Evolutionary conservation across 805 yeast species (phyloP).

Genomic region (Myxozyma sirexii): DNA sequence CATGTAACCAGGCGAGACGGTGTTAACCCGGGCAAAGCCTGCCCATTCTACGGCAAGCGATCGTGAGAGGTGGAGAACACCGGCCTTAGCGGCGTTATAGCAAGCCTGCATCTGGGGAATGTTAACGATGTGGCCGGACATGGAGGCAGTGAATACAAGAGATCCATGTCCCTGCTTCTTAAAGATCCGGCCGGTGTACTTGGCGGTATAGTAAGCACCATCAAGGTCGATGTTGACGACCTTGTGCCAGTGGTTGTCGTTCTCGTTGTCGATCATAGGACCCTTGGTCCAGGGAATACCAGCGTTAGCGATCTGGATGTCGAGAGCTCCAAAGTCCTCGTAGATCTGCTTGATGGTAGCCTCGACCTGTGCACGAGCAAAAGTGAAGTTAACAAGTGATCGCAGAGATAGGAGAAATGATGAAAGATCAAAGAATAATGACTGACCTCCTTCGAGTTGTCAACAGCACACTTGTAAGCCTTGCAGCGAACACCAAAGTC

Average conservation of each 20-base stretch:
- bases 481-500: constrained; percentile 62
- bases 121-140: constrained; percentile 86
- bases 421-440: no score
- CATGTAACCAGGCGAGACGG: constrained; percentile 85
- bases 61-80: constrained; percentile 69
- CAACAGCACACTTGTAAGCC: constrained; percentile 66
- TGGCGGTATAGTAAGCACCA: constrained; percentile 77
- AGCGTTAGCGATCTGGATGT: constrained; percentile 85
- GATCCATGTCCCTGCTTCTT: constrained; percentile 77
- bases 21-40: constrained; percentile 81
- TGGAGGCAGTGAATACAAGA: constrained; percentile 81
- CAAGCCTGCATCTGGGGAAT: constrained; percentile 85
- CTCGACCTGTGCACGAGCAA: constrained; percentile 51
- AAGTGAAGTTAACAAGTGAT: no score
- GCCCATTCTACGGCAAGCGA: constrained; percentile 89
- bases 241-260: constrained; percentile 63
- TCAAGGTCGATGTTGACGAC: constrained; percentile 75
- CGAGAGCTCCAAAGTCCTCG: constrained; percentile 76
- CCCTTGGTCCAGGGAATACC: constrained; percentile 83
- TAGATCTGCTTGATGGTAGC: constrained; percentile 54
- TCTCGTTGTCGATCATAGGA: constrained; percentile 52
- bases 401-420: no score
- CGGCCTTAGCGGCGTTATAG: constrained; percentile 87
- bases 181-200: constrained; percentile 73
- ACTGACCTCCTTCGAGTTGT: constrained; percentile 49